Evolutionary conservation across 257 asterid species (phyloP).

Genomic region (Anisodus acutangulus): DNA sequence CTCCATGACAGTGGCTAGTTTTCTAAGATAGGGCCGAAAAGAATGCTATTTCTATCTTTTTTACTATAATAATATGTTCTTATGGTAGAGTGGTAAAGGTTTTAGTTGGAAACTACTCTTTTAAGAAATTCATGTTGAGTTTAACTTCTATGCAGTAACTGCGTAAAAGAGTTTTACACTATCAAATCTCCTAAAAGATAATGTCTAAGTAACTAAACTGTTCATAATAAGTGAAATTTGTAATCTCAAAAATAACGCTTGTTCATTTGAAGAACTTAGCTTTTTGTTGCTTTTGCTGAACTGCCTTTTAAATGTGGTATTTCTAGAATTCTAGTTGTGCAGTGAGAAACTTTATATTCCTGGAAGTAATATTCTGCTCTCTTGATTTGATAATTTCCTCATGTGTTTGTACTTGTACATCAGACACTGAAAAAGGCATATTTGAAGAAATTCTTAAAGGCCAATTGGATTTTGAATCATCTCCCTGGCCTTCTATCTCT

Average conservation of each 20-base stretch:
- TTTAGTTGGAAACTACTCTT: not conserved
- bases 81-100: not conserved
- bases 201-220: not conserved
- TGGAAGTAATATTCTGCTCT: not conserved
- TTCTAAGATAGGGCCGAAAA: not conserved
- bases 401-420: constrained; percentile 12
- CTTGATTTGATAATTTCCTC: not conserved
- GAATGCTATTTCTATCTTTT: not conserved
- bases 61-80: not conserved
- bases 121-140: not conserved
- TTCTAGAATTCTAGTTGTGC: not conserved
- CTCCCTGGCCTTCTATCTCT: constrained; percentile 59
- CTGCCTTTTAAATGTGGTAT: not conserved
- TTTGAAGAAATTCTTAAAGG: constrained; percentile 44
- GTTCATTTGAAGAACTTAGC: not conserved
- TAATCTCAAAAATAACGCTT: not conserved
- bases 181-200: not conserved
- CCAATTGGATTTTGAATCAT: constrained; percentile 42
- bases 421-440: constrained; percentile 48
- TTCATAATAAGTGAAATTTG: not conserved
- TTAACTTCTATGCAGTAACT: not conserved
- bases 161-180: not conserved
- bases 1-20: not conserved
- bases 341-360: not conserved
- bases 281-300: not conserved